Evolutionary conservation across 495 filamentous ascomycete genomes (phyloP).

Genomic region (Aspergillus affinis): DNA sequence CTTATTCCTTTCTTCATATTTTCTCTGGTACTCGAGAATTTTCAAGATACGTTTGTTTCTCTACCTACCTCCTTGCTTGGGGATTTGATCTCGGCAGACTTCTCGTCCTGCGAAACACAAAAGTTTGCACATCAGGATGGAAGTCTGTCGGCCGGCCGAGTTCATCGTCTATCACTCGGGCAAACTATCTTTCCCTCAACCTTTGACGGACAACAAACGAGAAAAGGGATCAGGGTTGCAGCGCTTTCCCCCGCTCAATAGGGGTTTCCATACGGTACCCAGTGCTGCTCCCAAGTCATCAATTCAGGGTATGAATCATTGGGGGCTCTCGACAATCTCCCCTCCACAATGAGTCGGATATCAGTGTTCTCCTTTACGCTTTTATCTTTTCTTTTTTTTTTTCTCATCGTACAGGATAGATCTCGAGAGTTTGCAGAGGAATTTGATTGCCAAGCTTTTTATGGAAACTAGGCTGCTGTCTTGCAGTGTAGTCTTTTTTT

Average conservation of each 20-base stretch:
- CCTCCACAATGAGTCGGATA: slow-evolving; percentile 14
- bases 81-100: not conserved
- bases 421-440: slow-evolving; percentile 31
- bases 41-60: slow-evolving; percentile 3
- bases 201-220: not conserved
- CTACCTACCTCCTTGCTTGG: slow-evolving; percentile 5
- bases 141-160: not conserved
- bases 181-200: not conserved
- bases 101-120: not conserved
- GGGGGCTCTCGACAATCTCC: slow-evolving; percentile 13
- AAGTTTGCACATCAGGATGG: not conserved
- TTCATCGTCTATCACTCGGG: not conserved
- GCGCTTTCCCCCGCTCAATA: slow-evolving; percentile 14
- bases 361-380: slow-evolving; percentile 3
- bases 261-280: slow-evolving; percentile 12
- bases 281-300: slow-evolving; percentile 16
- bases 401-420: slow-evolving; percentile 22
- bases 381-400: slow-evolving; percentile 12
- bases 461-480: slow-evolving; percentile 29
- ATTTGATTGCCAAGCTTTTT: slow-evolving; percentile 33
- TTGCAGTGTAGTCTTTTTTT: slow-evolving; percentile 15
- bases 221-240: slow-evolving; percentile 18
- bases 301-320: slow-evolving; percentile 28
- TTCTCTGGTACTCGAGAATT: slow-evolving; percentile 1
- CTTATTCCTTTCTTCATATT: slow-evolving; percentile 27